These are phyloP conservation scores for Euphorbia pulcherrima DNA, from an alignment of 345 rosid genomes.

Conservation along the genomic window DNA sequence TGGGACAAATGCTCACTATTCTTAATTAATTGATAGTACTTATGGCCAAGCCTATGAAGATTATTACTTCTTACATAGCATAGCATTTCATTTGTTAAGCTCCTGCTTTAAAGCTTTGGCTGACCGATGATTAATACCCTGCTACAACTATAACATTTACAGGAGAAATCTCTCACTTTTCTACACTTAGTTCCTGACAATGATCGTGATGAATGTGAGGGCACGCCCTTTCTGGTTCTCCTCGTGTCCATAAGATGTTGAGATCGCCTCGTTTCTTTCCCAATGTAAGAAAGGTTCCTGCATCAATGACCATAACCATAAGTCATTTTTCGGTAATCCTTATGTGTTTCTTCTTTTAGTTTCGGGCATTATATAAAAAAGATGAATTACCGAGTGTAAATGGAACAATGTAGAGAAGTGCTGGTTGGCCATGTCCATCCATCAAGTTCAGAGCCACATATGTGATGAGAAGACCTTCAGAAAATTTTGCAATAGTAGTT, in stretches of 20 bases:
- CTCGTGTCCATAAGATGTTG: constrained; percentile 18
- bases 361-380: background rate
- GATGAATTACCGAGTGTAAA: constrained; percentile 73
- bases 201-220: constrained; percentile 21
- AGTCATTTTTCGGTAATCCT: background rate
- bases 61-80: too few relatives aligned
- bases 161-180: background rate
- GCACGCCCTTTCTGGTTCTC: constrained; percentile 25
- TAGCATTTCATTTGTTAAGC: too few relatives aligned
- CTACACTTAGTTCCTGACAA: constrained; percentile 10
- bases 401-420: constrained; percentile 91
- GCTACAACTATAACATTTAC: background rate
- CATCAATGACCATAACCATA: background rate
- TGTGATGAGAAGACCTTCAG: constrained; percentile 80
- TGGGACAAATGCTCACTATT: too few relatives aligned
- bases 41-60: too few relatives aligned
- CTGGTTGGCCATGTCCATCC: constrained; percentile 99
- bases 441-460: constrained; percentile 88
- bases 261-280: constrained; percentile 32
- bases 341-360: background rate
- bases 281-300: constrained; percentile 30
- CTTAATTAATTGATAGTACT: too few relatives aligned
- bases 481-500: background rate
- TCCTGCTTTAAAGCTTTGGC: too few relatives aligned
- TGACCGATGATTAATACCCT: too few relatives aligned